Evolutionary conservation across 176 grass and related monocot genomes (phyloP), one percentile per base, ranked within the genome.

Genomic region (Musa schizocarpa): DNA sequence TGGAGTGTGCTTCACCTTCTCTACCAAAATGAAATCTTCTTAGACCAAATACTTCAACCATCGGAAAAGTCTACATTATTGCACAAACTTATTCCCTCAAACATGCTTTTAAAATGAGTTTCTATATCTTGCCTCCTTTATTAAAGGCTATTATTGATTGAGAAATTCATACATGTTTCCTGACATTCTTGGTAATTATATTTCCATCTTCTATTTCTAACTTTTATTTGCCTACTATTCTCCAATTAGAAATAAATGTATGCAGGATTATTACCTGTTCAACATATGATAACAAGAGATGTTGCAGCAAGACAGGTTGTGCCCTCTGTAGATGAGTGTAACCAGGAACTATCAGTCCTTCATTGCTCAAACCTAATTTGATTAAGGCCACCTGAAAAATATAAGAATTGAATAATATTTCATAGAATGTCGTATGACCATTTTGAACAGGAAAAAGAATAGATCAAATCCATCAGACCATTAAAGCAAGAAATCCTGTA

Each of bases 311-410:
- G 52, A 98, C 82, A 78, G 95, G 95, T 1, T 98, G 95, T 78
- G 95, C 90, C 78, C 90, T 93, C 76, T 98, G 95, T 65, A 98
- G 82, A 76, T 98, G 95, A 80, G 95, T 98, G 80, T 98, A 98
- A 73, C 95, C 95, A 76, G 95, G 95, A 78, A 98, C 89, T 86
- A 98, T 91, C 78, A 98, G 83, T 56, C 87, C 86, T 71, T 89
- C 87, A 80, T 98, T 89, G 55, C 87, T 79, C 74, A 92, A 85
- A 81, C 90, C 90, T 81, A 98, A 73, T 73, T 82, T 74, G 84
- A 98, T 88, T 74, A 98, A 74, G 26, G 95, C 85, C 68, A 87
- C 84, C 95, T 98, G 88, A 91, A 89, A 98, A 16, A 74, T 50
- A 53, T 52, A 80, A 52, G 80, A 74, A 71, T 48, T 74, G 4